Percentiles rank a stretch among this genome's conserved stretches.
These are phyloP conservation scores for Lyophyllum shimeji DNA, from an alignment of 768 basidiomycete genomes.

Conservation along the genomic window DNA sequence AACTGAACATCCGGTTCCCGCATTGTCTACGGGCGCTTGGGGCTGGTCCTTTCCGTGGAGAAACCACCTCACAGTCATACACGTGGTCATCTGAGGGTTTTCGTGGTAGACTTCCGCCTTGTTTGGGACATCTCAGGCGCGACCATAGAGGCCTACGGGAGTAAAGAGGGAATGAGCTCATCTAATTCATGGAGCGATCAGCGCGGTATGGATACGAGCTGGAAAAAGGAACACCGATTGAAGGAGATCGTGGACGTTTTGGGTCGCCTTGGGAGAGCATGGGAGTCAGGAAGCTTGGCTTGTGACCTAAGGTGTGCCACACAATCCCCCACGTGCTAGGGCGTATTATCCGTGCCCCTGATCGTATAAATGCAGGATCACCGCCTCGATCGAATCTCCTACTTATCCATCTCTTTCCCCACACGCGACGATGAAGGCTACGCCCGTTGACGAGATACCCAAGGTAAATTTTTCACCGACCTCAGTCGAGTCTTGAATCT, in stretches of 20 bases:
- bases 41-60: too few species aligned
- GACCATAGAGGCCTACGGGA: too few species aligned
- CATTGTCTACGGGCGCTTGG: too few species aligned
- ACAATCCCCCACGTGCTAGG: not conserved
- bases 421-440: constrained; percentile 9
- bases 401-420: not conserved
- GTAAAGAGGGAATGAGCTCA: too few species aligned
- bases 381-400: not conserved
- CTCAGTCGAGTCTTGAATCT: too few species aligned
- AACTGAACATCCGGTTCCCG: too few species aligned
- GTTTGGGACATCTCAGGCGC: too few species aligned
- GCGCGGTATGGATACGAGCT: not conserved
- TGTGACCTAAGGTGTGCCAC: not conserved
- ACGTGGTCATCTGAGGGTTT: too few species aligned
- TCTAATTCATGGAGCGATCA: not conserved
- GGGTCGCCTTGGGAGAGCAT: not conserved
- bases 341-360: not conserved
- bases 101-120: too few species aligned
- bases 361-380: not conserved
- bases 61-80: too few species aligned
- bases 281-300: not conserved
- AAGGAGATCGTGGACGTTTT: not conserved
- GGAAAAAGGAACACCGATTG: not conserved
- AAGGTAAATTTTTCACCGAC: constrained; percentile 12
- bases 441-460: constrained; percentile 22